phyloP scores from a whole-genome alignment of 179 eudicot genomes.

The Beta macrorhiza region DNA sequence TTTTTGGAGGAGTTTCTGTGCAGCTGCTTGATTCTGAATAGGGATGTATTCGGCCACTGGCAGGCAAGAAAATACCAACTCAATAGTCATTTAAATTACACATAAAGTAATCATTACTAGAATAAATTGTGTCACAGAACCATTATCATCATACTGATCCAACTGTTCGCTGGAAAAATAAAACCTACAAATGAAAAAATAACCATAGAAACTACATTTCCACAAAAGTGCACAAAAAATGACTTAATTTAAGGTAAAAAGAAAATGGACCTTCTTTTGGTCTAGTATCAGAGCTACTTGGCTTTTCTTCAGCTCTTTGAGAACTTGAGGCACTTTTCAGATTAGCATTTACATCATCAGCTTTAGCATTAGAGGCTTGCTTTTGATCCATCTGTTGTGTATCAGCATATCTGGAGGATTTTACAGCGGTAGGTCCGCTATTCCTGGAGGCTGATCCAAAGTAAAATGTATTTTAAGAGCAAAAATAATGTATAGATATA shows the following conservation, averaged over 20 bases:
- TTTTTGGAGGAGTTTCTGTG: slow-evolving; percentile 84
- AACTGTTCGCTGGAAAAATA: not conserved
- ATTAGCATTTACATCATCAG: slow-evolving; percentile 29
- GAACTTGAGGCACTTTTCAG: slow-evolving; percentile 33
- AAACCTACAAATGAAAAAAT: not conserved
- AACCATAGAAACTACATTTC: not conserved
- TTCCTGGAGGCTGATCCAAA: slow-evolving; percentile 38
- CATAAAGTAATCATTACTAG: not conserved
- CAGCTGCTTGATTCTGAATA: slow-evolving; percentile 87
- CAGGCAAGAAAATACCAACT: slow-evolving; percentile 16
- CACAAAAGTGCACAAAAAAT: not conserved
- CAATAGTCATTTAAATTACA: not conserved
- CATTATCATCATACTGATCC: not conserved
- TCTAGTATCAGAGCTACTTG: slow-evolving; percentile 53
- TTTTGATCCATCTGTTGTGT: slow-evolving; percentile 28
- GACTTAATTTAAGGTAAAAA: slow-evolving; percentile 13
- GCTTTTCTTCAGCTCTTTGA: slow-evolving; percentile 51
- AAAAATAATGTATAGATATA: not conserved
- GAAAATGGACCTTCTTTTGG: slow-evolving; percentile 66
- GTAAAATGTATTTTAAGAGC: slow-evolving; percentile 20
- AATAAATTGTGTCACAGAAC: not conserved
- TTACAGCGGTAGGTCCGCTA: slow-evolving; percentile 30
- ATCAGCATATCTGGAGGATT: slow-evolving; percentile 31
- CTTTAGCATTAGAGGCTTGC: slow-evolving; percentile 33
- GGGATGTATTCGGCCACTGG: slow-evolving; percentile 69